Percentiles rank a stretch among this genome's conserved stretches.
These are phyloP conservation scores for Fonsecaea nubica DNA, from an alignment of 2,329 filamentous ascomycete genomes.

Conservation along the genomic window DNA sequence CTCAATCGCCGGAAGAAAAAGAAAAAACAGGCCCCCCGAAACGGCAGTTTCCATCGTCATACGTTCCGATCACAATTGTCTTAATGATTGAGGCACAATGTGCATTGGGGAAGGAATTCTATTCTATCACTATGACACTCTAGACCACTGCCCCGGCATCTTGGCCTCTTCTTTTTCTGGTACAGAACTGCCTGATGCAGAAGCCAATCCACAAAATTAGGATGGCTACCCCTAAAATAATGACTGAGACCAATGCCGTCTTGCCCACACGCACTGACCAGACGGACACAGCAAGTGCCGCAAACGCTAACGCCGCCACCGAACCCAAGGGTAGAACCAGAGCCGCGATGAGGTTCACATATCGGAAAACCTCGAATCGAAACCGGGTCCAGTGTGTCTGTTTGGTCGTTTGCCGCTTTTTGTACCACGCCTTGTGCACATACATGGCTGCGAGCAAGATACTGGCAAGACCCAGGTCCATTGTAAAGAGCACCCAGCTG, in stretches of 20 bases:
- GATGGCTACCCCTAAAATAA: neutral
- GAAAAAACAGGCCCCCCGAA: neutral
- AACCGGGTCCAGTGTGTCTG: neutral
- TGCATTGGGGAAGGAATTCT: neutral
- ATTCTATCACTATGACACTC: neutral
- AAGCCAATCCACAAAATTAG: conserved; percentile 8
- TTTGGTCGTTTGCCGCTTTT: neutral
- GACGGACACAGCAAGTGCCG: conserved; percentile 8
- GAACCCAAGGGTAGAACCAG: neutral
- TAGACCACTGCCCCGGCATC: neutral
- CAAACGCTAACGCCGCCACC: conserved; percentile 6
- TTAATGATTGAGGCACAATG: neutral
- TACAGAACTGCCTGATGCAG: conserved; percentile 2
- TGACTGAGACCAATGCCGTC: conserved; percentile 7
- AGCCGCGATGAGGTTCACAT: conserved; percentile 1
- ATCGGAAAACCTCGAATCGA: neutral
- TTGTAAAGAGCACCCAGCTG: conserved; percentile 12
- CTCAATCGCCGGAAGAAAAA: neutral
- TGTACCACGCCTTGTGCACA: conserved; percentile 6
- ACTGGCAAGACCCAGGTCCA: conserved; percentile 10
- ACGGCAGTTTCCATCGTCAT: neutral
- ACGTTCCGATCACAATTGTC: neutral
- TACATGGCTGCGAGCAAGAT: conserved; percentile 9
- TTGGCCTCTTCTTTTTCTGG: neutral
- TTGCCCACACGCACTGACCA: neutral